phyloP scores from a whole-genome alignment of 352 stramenopile species.

The Phytopythium boreale region DNA sequence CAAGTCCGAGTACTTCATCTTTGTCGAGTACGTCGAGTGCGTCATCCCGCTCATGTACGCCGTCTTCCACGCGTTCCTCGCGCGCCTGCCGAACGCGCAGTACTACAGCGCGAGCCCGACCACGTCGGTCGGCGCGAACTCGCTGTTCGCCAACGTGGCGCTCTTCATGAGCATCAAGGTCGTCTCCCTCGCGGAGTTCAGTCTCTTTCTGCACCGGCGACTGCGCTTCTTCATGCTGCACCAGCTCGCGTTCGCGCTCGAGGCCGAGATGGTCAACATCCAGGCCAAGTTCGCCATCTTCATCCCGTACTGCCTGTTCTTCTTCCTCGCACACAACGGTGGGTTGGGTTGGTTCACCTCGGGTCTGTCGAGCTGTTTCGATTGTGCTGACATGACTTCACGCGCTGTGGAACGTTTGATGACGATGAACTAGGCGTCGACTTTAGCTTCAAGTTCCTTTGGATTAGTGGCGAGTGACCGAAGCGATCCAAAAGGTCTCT shows the following conservation, averaged over 20 bases:
- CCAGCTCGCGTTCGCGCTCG: slow-evolving; percentile 25
- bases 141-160: slow-evolving; percentile 14
- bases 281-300: slow-evolving; percentile 23
- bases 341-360: background rate
- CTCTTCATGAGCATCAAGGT: slow-evolving; percentile 18
- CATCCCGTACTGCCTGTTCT: slow-evolving; percentile 26
- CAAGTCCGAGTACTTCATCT: slow-evolving; percentile 18
- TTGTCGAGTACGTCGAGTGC: slow-evolving; percentile 28
- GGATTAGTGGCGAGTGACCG: slow-evolving; percentile 7
- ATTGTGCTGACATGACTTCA: background rate
- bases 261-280: slow-evolving; percentile 19
- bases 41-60: slow-evolving; percentile 22
- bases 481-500: background rate
- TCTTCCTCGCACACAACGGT: slow-evolving; percentile 28
- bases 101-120: slow-evolving; percentile 12
- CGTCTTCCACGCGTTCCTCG: slow-evolving; percentile 15
- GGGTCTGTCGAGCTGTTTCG: background rate
- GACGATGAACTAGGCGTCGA: slow-evolving; percentile 4
- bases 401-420: background rate
- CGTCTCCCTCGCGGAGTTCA: slow-evolving; percentile 10
- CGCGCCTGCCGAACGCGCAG: slow-evolving; percentile 9
- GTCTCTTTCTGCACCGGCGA: slow-evolving; percentile 8
- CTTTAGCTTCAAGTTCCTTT: slow-evolving; percentile 19
- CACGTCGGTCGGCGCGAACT: background rate
- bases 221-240: slow-evolving; percentile 21